A percentile compares a stretch with the other conserved stretches of the same genome.
Conservation (phyloP, 2,329 filamentous ascomycete genomes). For the Colletotrichum spinosum region DNA sequence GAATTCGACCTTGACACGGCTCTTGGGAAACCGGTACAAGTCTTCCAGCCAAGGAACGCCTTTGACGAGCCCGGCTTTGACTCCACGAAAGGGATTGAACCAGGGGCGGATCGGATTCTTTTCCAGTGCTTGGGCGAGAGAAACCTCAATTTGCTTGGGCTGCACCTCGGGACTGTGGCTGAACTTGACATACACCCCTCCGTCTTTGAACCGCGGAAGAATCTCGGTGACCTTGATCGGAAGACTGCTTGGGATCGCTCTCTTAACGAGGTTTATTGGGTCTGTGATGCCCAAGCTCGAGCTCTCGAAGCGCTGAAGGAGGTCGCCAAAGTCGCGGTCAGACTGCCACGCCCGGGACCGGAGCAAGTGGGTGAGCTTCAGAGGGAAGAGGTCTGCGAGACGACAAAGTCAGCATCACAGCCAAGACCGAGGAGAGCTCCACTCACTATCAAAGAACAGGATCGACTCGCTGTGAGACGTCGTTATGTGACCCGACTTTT, state of each 20-base stretch:
- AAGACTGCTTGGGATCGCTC: conserved; percentile 71
- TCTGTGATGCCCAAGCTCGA: conserved; percentile 62
- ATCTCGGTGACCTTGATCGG: conserved; percentile 82
- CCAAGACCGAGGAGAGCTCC: not conserved
- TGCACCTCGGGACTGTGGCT: conserved; percentile 58
- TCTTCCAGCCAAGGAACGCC: conserved; percentile 96
- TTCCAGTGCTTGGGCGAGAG: conserved; percentile 70
- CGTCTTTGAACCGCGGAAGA: conserved; percentile 87
- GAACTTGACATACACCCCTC: conserved; percentile 93
- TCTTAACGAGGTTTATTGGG: conserved; percentile 65
- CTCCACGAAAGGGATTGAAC: conserved; percentile 84
- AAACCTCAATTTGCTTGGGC: conserved; percentile 58
- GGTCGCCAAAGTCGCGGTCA: conserved; percentile 60
- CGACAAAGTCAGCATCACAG: conserved; percentile 1
- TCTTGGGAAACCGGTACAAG: conserved; percentile 83
- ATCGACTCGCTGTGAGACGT: conserved; percentile 82
- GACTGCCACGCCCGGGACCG: conserved; percentile 58
- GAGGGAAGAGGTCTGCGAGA: conserved; percentile 80
- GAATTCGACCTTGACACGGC: conserved; percentile 85
- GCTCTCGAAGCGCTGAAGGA: conserved; percentile 64
- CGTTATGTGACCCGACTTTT: conserved; percentile 85
- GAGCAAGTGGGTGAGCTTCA: conserved; percentile 70
- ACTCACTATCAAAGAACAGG: conserved; percentile 88
- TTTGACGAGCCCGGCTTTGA: conserved; percentile 79
- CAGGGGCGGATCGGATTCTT: conserved; percentile 84